Evolutionary conservation across 495 filamentous ascomycete genomes (phyloP).

Genomic region (Aspergillus hancockii): DNA sequence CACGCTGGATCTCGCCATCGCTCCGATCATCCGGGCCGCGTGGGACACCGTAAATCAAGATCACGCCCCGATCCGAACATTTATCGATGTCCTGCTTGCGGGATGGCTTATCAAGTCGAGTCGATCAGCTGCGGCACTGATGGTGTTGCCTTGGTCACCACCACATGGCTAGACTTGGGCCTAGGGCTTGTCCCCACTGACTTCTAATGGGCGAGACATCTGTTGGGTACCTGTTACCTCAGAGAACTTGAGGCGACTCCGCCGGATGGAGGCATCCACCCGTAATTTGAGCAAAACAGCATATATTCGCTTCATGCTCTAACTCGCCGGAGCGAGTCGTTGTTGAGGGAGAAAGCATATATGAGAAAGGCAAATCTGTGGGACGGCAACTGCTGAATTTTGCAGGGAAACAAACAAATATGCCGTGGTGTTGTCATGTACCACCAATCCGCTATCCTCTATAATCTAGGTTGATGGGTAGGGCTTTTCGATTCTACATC

Average conservation of each 20-base stretch:
- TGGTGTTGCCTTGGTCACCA: not conserved
- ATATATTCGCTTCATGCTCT: not conserved
- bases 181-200: not conserved
- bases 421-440: not conserved
- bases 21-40: not conserved
- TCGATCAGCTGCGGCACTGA: not conserved
- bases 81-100: not conserved
- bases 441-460: too few species aligned
- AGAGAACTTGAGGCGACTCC: not conserved
- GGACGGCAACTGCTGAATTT: not conserved
- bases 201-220: not conserved
- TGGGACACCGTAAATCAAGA: not conserved
- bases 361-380: not conserved
- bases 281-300: not conserved
- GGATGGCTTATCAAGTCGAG: not conserved
- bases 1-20: not conserved
- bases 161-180: not conserved
- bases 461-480: too few species aligned
- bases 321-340: not conserved
- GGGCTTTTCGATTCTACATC: too few species aligned
- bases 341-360: not conserved
- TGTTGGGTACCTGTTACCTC: not conserved
- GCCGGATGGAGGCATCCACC: not conserved
- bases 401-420: not conserved
- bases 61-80: not conserved